Base-by-base conservation (phyloP, 805 yeast genomes). In the Hanseniaspora taiwanica region DNA sequence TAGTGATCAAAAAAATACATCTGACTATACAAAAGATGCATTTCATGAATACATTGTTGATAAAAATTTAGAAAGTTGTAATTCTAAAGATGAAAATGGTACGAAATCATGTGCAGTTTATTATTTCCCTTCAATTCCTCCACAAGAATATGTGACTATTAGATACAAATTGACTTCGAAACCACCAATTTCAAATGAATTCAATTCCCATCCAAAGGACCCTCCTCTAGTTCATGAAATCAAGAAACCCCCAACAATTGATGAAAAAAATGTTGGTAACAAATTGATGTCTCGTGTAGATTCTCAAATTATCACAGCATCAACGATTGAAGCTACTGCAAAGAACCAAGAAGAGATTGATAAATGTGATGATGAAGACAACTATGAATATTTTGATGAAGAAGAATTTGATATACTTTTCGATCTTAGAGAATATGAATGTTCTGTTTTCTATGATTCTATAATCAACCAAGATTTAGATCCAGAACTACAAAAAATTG, bases 401-500 rank as follows among this genome's bases (percentile, higher is more conserved):
- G 78, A 74, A 46, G 76, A 66, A 37, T 78, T 84, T 49, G 96
- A 86, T 59, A 60, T 68, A 24, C 59, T 74, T 5, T 74, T 87
- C 50, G 76, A 73, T 21, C 67, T 72, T 36, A 76, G 95, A 55
- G 78, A 78, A 52, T 80, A 74, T 46, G 96, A 86, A 52, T 96
- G 96, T 10, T 95, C 87, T 52, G 87, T 85, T 39, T 86, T 86
- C 59, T 86, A 86, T 63, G 83, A 89, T 84, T 75, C 81, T 55
- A 72, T 86, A 31, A 72, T 87, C 10, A 96, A 96, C 4, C 60
- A 84, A 53, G 95, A 94, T 32, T 71, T 84, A 42, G 71, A 82
- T 20, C 86, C 81, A 44, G 81, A 81, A 44, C 66, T 86, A 50
- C 69, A 94, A 54, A 76, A 72, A 53, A 78, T 86, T 40, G 95